Evolutionary conservation across 78 protist species (phyloP), one percentile per base, ranked within the genome.

Genomic region (Dictyostelium citrinum): DNA sequence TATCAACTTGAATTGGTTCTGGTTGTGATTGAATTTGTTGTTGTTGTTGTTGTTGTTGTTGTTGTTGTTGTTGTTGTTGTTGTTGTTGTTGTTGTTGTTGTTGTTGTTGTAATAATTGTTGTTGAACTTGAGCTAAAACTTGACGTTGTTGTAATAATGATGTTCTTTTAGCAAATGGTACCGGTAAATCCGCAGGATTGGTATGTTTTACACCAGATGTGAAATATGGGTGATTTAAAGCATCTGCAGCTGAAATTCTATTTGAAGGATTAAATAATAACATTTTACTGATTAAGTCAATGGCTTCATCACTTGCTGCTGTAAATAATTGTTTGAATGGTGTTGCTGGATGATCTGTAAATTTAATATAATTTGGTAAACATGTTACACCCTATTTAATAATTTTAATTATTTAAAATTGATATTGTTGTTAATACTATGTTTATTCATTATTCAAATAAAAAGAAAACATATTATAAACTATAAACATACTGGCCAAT

Each of bases 151-250:
- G 77, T 31, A 33, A 14, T 33, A 70, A 6, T 29, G 39, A 33
- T 31, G 24, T 10, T 49, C 74, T 80, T 58, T 80, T 80, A 33
- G 84, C 24, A 12, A 46, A 10, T 45, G 95, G 95, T 51, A 67
- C 67, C 29, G 95, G 92, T 55, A 83, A 45, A 51, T 81, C 86
- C 6, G n/a, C 27, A 16, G 95, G 91, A 24, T 64, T 29, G 0
- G 90, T 83, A 74, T 90, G 91, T 43, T 78, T 81, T 17, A 72
- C 84, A 39, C 67, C 61, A 27, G 60, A 72, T 46, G 78, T 37
- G n/a, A 94, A 94, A 33, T 90, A 94, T 22, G 96, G 96, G n/a
- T 94, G 96, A n/a, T 84, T 71, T 11, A 94, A 45, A 22, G 96
- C 96, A 55, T 94, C 93, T 2, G 86, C 17, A 12, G 96, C 96